phyloP scores from a whole-genome alignment of 148 eudicot genomes.

The Camellia japonica region DNA sequence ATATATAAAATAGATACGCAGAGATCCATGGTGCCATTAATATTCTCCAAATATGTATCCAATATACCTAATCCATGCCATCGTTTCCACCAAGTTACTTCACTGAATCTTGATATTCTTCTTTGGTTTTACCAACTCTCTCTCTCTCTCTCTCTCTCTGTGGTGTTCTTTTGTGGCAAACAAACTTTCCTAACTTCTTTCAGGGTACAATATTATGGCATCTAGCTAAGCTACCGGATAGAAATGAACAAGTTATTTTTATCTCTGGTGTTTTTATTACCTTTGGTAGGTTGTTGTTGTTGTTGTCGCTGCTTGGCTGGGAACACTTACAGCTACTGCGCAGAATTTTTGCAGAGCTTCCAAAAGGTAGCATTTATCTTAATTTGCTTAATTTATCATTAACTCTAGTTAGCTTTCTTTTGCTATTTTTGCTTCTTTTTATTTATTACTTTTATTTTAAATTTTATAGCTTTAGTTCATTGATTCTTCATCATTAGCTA shows the following conservation, averaged over 20 bases:
- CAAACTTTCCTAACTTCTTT: constrained; percentile 13
- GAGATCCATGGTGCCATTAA: constrained; percentile 20
- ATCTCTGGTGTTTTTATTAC: constrained; percentile 21
- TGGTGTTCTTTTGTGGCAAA: neutral
- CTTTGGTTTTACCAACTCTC: constrained; percentile 1
- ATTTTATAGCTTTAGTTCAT: neutral
- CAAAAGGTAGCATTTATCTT: constrained; percentile 29
- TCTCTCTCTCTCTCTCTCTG: neutral
- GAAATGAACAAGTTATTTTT: neutral
- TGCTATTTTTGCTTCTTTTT: neutral
- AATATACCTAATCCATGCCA: neutral
- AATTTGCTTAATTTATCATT: constrained; percentile 15
- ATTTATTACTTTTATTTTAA: neutral
- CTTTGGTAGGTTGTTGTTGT: constrained; percentile 32
- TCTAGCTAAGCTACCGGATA: neutral
- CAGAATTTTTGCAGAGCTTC: constrained; percentile 32
- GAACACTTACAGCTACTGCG: constrained; percentile 34
- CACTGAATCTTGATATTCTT: neutral
- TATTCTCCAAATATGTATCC: constrained; percentile 13
- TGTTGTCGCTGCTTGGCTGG: constrained; percentile 38
- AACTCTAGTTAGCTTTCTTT: neutral
- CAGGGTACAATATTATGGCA: neutral
- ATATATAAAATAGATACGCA: constrained; percentile 4
- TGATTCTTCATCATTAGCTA: constrained; percentile 7
- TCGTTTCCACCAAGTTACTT: neutral